These are phyloP conservation scores for Cercospora brassicicola DNA, from an alignment of 2,329 filamentous ascomycete species.

Conservation along the genomic window DNA sequence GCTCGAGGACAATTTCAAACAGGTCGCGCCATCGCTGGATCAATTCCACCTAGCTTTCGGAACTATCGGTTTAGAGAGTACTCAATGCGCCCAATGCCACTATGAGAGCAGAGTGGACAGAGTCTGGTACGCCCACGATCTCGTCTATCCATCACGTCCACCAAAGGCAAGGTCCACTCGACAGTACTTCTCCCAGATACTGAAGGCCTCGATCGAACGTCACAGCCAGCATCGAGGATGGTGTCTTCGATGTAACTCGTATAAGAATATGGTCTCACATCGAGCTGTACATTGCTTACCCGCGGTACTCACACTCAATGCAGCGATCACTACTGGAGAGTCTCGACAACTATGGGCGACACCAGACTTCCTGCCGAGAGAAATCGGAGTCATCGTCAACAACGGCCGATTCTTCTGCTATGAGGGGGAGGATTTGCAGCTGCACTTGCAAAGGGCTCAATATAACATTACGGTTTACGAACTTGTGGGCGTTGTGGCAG, in stretches of 20 bases:
- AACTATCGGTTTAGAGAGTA: slow-evolving; percentile 69
- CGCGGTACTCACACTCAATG: slow-evolving; percentile 82
- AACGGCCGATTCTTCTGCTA: slow-evolving; percentile 93
- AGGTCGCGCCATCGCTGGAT: slow-evolving; percentile 54
- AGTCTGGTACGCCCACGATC: slow-evolving; percentile 63
- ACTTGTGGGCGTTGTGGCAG: slow-evolving; percentile 81
- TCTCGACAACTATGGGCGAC: slow-evolving; percentile 82
- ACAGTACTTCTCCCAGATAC: slow-evolving; percentile 73
- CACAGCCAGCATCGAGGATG: slow-evolving; percentile 88
- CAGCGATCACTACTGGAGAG: slow-evolving; percentile 70
- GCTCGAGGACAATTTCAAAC: slow-evolving; percentile 62
- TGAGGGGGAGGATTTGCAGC: slow-evolving; percentile 82
- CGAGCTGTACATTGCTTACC: slow-evolving; percentile 83
- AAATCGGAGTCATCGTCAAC: slow-evolving; percentile 89
- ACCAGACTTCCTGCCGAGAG: slow-evolving; percentile 86
- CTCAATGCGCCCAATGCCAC: slow-evolving; percentile 81
- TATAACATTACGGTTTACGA: slow-evolving; percentile 88
- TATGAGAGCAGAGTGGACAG: slow-evolving; percentile 81
- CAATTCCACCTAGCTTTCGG: slow-evolving; percentile 72
- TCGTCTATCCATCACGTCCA: slow-evolving; percentile 41
- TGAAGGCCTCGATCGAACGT: slow-evolving; percentile 89
- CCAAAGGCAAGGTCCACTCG: slow-evolving; percentile 35
- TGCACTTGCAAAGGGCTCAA: slow-evolving; percentile 74
- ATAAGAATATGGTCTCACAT: slow-evolving; percentile 81
- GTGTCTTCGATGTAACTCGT: slow-evolving; percentile 87